phyloP scores from a whole-genome alignment of 2,329 filamentous ascomycete species.

The Lecanoromycetidae sp. region DNA sequence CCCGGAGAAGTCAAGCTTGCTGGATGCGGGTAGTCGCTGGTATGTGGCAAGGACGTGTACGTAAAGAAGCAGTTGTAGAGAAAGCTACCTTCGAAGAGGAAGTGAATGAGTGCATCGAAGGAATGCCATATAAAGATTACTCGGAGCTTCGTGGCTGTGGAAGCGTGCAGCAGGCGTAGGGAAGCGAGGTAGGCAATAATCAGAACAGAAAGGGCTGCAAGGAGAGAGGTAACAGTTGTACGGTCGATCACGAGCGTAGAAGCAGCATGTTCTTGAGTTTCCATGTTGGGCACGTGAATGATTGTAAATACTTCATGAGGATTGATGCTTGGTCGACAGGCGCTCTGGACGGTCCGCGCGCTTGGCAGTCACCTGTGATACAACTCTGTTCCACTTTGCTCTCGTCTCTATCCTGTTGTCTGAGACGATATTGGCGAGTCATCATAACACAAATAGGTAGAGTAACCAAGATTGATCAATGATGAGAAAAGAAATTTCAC shows the following conservation, averaged over 20 bases:
- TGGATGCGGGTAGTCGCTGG: slow-evolving; percentile 21
- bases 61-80: slow-evolving; percentile 90
- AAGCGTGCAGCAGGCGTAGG: slow-evolving; percentile 38
- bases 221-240: slow-evolving; percentile 43
- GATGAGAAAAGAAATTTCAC: too few species aligned
- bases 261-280: too few species aligned
- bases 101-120: slow-evolving; percentile 84
- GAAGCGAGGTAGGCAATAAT: slow-evolving; percentile 41
- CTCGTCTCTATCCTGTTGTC: too few species aligned
- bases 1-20: slow-evolving; percentile 17
- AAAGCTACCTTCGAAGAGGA: slow-evolving; percentile 80
- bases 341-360: too few species aligned
- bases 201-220: slow-evolving; percentile 43
- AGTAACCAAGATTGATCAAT: too few species aligned
- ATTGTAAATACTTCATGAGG: too few species aligned
- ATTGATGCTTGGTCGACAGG: too few species aligned
- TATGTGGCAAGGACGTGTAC: slow-evolving; percentile 35
- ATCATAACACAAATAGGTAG: too few species aligned
- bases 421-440: too few species aligned
- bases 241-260: slow-evolving; percentile 9
- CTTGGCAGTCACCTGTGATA: too few species aligned
- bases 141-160: slow-evolving; percentile 48
- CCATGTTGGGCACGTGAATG: too few species aligned
- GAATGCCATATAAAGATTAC: slow-evolving; percentile 89
- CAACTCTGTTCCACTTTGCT: too few species aligned